Base-by-base conservation (phyloP, 208 protist species). In the Crithidia bombi region DNA sequence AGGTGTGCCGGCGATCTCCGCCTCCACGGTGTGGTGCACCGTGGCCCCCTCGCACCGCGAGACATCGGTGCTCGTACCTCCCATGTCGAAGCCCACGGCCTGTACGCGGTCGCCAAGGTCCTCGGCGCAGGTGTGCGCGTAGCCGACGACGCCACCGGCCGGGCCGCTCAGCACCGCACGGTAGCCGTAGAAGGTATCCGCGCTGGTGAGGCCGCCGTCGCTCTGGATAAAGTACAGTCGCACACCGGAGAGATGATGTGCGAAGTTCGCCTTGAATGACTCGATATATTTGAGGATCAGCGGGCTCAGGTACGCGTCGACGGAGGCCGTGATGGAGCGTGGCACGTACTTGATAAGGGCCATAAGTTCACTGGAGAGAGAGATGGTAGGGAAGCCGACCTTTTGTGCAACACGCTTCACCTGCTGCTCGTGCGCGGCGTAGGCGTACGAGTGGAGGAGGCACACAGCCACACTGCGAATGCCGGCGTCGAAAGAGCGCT, bases 241-340 rank as follows among this genome's bases (percentile, higher is more conserved):
- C 35, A 93, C 85, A 15, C 76, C 75, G n/a, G 65, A 39, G 12
- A 87, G 62, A 38, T 82, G 41, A 33, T 86, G 30, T 11, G 44
- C 54, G 72, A 91, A 91, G 63, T 87, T 85, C 25, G 52, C 36
- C 67, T 72, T 75, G 73, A 98, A 97, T 25, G 63, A 70, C 41
- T 73, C 54, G 19, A 98, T 76, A 75, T 98, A 98, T 47, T 82
- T 66, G 11, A 81, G 57, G 47, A 99, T 98, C 21, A 91, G 73
- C 17, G 97, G 97, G 32, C 93, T 98, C 4, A 99, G 87, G 82
- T 99, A 99, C 21, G 97, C 98, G 80, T 99, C 97, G 6, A 97
- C 97, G 32, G 84, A 96, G 28, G 96, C 83, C 12, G 98, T 99
- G 59, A 91, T 90, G 17, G 97, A 98, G 50, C 95, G 86, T 1